Evolutionary conservation across 768 basidiomycete species (phyloP), one percentile per base, ranked within the genome.

Genomic region (Mycena crocata): DNA sequence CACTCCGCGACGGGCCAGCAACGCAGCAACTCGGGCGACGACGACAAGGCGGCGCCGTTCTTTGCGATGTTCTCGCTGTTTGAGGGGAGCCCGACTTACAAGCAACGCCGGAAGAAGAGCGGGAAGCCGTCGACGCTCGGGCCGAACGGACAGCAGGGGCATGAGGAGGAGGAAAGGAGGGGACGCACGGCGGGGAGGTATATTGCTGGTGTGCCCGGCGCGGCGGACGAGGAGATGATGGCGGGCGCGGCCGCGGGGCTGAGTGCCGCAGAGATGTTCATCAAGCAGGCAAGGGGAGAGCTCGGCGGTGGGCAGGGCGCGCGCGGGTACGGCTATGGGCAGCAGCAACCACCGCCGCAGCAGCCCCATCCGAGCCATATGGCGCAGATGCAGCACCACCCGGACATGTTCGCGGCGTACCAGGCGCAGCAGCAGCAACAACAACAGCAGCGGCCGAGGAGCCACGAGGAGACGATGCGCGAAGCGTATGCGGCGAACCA

Each of bases 51-150:
- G 84, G 88, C 80, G 24, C 80, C 88, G 19, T 87, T 91, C 78
- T 87, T 90, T 76, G 85, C 84, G 30, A 86, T 87, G 76, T 86
- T 92, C 74, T 87, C 91, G n/a, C 80, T 94, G 49, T 91, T 94
- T 57, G 92, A 93, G 76, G 95, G 95, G 17, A 91, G 88, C 66
- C 91, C 94, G 6, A 87, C 89, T 4, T 98, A 98, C 83, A 98
- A 98, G 80, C 91, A 93, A 73, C 86, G 96, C 30, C 86, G 92
- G 69, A 94, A 94, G 83, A 94, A 93, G 76, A 84, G 84, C 35
- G 76, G 80, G 34, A 87, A 86, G 62, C 23, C 70, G 67, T 62
- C 72, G 74, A 6, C 68, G 65, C 54, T 69, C 37, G 74, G 76
- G 48, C 66, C 69, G 56, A 32, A 35, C 72, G 69, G 51, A 52